Percentiles rank a stretch among this genome's conserved stretches.
Conservation (phyloP, 257 asterid genomes). For the Fraxinus pennsylvanica region DNA sequence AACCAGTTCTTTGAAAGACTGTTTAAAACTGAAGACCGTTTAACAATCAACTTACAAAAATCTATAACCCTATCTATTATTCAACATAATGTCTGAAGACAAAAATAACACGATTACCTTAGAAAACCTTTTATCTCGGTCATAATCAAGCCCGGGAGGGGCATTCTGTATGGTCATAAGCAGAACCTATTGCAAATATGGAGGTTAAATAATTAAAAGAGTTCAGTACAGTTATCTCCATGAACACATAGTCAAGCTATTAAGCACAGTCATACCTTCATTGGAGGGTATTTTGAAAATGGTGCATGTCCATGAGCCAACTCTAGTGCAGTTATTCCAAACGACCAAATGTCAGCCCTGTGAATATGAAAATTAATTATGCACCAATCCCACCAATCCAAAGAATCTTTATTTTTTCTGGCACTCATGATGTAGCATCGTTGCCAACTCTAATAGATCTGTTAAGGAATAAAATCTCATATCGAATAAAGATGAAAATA, state of each 20-base stretch:
- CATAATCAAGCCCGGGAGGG: conserved; percentile 99
- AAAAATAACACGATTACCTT: conserved; percentile 55
- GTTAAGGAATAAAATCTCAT: no score
- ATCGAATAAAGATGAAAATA: no score
- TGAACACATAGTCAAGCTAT: conserved; percentile 12
- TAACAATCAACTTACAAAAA: conserved; percentile 28
- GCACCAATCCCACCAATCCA: conserved; percentile 21
- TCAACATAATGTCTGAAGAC: conserved; percentile 20
- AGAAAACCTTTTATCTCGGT: conserved; percentile 96
- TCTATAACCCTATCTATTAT: conserved; percentile 17
- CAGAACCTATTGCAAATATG: conserved; percentile 62
- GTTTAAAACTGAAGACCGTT: conserved; percentile 36
- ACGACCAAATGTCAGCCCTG: conserved; percentile 99
- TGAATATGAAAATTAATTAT: conserved; percentile 19
- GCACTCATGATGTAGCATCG: neutral
- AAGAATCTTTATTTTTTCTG: conserved; percentile 3
- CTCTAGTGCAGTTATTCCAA: conserved; percentile 98
- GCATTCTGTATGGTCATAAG: conserved; percentile 98
- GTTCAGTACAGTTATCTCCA: conserved; percentile 17
- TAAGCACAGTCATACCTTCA: conserved; percentile 67
- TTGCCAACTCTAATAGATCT: neutral
- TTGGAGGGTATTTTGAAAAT: conserved; percentile 97
- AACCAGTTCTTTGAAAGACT: conserved; percentile 99
- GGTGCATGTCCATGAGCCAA: conserved; percentile 99
- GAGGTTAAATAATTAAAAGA: conserved; percentile 23